Conservation (phyloP, 306 rosid genomes). For the Rubus parviflorus region DNA sequence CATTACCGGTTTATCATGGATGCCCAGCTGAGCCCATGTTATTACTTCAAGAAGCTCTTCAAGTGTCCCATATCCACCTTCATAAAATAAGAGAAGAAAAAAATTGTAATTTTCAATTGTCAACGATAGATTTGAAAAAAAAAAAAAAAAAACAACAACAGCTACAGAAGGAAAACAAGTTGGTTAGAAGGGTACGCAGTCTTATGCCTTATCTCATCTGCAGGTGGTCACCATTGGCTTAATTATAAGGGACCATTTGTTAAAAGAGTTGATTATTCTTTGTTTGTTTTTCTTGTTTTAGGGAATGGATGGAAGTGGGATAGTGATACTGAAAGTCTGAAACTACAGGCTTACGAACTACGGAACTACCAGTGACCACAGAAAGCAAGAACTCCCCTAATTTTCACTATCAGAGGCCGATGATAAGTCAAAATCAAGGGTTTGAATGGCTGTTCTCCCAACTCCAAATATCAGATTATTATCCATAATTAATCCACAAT, state of each 20-base stretch:
- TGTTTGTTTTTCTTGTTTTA: not conserved
- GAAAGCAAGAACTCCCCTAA: slow-evolving; percentile 14
- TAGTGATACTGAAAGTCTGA: not conserved
- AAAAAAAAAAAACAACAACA: not conserved
- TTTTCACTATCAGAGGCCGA: not conserved
- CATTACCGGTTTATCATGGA: slow-evolving; percentile 91
- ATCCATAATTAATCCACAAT: not conserved
- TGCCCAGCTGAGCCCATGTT: slow-evolving; percentile 99
- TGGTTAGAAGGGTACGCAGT: not conserved
- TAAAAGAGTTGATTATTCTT: not conserved
- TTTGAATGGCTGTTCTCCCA: slow-evolving; percentile 12
- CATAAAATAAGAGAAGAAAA: slow-evolving; percentile 2
- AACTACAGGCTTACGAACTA: not conserved
- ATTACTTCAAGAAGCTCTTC: slow-evolving; percentile 98
- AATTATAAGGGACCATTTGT: not conserved
- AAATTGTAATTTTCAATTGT: not conserved
- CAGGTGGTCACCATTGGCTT: slow-evolving; percentile 1
- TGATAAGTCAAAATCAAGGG: not conserved
- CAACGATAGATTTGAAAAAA: not conserved
- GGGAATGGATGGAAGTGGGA: not conserved
- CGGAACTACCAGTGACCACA: slow-evolving; percentile 3
- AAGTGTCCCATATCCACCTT: slow-evolving; percentile 97
- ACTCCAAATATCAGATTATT: not conserved
- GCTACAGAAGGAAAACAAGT: not conserved
- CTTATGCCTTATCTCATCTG: not conserved